Base-by-base conservation (phyloP, 2,329 filamentous ascomycete species). In the Trichoderma endophyticum region DNA sequence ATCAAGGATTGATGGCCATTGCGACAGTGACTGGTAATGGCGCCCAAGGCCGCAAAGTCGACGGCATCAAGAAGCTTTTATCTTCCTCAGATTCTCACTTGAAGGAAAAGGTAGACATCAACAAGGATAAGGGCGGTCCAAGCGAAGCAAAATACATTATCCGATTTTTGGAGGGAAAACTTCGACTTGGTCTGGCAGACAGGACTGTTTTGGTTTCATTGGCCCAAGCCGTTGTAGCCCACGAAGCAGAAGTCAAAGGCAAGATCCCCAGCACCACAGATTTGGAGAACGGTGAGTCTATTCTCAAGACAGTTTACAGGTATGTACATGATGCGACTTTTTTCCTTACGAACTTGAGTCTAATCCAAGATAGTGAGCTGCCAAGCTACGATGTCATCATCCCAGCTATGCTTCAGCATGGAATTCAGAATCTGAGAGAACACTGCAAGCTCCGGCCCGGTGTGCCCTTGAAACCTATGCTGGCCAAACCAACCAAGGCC, bases 401-500 rank as follows among this genome's bases (percentile, higher is more conserved):
- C 70, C 96, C 96, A 1, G 92, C 93, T 3, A 93, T 98, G 86
- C 85, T 98, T 30, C 86, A 96, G 77, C 89, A 96, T 77, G 96
- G 96, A 21, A 93, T 99, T 74, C 89, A 92, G 83, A 91, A 94
- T 48, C 84, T 99, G 14, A 88, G 89, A 67, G 92, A 97, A 11
- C 89, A 92, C 71, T 98, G 96, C 87, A 97, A 97, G 81, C 87
- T 99, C 59, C 93, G 94, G 75, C 95, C 96, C 0, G 96, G 96
- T 74, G 93, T 99, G 18, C 96, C 96, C 0, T 86, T 99, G 72
- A 99, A 99, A 82, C 96, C 96, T 77, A 99, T 99, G 96, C 87
- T 99, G 84, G 96, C 96, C 24, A 98, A 98, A 78, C 96, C 96
- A 3, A 99, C 96, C 11, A 99, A 99, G 81, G 95, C 96, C 6